These are phyloP conservation scores for Atractiella rhizophila DNA, from an alignment of 768 basidiomycete genomes.

Conservation along the genomic window DNA sequence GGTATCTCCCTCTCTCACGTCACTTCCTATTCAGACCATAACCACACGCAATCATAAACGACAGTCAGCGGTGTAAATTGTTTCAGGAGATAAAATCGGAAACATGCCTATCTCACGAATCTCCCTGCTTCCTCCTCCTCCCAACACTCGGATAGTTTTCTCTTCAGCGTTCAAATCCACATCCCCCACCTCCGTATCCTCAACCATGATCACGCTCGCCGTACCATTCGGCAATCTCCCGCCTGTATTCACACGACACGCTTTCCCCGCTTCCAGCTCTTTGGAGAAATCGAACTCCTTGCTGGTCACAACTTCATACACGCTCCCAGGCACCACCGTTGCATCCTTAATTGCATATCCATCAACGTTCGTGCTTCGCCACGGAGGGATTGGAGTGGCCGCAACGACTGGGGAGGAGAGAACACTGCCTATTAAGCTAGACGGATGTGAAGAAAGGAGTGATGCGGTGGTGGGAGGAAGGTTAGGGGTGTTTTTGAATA, in stretches of 20 bases:
- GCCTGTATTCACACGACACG: slow-evolving; percentile 66
- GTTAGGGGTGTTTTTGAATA: slow-evolving; percentile 27
- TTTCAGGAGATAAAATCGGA: no score
- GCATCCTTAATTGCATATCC: slow-evolving; percentile 58
- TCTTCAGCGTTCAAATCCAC: slow-evolving; percentile 32
- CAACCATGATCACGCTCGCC: slow-evolving; percentile 73
- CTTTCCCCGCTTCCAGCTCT: slow-evolving; percentile 27
- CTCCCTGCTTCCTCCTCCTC: slow-evolving; percentile 36
- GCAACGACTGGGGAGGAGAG: slow-evolving; percentile 52
- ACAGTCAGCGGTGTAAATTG: no score
- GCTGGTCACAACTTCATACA: slow-evolving; percentile 7
- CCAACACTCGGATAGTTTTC: slow-evolving; percentile 40
- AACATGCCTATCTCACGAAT: slow-evolving; percentile 47
- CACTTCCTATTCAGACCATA: no score
- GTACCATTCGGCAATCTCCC: slow-evolving; percentile 48
- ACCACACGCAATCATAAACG: no score
- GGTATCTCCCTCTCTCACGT: slow-evolving; percentile 40
- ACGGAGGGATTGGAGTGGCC: slow-evolving; percentile 36
- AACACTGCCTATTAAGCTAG: slow-evolving; percentile 42
- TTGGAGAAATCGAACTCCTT: neutral
- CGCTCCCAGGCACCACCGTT: slow-evolving; percentile 10
- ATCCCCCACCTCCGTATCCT: slow-evolving; percentile 53
- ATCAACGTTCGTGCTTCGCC: slow-evolving; percentile 55
- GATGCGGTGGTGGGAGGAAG: no score
- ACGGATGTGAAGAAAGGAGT: no score